These are phyloP conservation scores for Capronia americana DNA, from an alignment of 2,329 filamentous ascomycete species.

Conservation along the genomic window DNA sequence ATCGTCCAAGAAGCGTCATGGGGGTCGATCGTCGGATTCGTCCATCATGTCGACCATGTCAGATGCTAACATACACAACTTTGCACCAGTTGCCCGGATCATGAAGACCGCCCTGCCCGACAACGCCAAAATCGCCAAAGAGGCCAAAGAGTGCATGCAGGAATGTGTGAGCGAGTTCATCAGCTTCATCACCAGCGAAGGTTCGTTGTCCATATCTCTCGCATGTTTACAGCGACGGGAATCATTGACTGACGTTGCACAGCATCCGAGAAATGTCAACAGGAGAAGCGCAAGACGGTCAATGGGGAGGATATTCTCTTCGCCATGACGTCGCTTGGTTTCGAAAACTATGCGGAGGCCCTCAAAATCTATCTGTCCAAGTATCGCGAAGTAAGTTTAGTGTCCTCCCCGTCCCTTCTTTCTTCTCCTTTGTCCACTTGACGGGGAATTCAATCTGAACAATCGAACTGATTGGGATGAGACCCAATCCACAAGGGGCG, in stretches of 20 bases:
- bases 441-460: slow-evolving; percentile 55
- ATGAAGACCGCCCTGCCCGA: slow-evolving; percentile 98
- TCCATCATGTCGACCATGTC: slow-evolving; percentile 51
- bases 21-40: slow-evolving; percentile 52
- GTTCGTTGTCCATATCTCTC: slow-evolving; percentile 54
- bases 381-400: slow-evolving; percentile 87
- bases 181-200: slow-evolving; percentile 99
- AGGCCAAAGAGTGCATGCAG: slow-evolving; percentile 99
- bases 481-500: slow-evolving; percentile 78
- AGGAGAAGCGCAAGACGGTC: slow-evolving; percentile 98
- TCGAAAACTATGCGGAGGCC: slow-evolving; percentile 98
- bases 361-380: slow-evolving; percentile 98
- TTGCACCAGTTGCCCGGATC: slow-evolving; percentile 94
- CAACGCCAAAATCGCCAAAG: slow-evolving; percentile 98
- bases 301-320: slow-evolving; percentile 99
- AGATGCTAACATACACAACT: slow-evolving; percentile 94
- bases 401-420: slow-evolving; percentile 38
- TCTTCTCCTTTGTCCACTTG: slow-evolving; percentile 38
- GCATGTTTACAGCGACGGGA: slow-evolving; percentile 20
- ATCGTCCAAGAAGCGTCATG: slow-evolving; percentile 38
- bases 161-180: slow-evolving; percentile 99
- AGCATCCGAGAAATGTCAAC: slow-evolving; percentile 99
- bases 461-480: slow-evolving; percentile 62
- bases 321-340: slow-evolving; percentile 97
- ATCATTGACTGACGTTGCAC: slow-evolving; percentile 41